phyloP scores from a whole-genome alignment of 2,329 filamentous ascomycete genomes.

The Fusarium scirpi region DNA sequence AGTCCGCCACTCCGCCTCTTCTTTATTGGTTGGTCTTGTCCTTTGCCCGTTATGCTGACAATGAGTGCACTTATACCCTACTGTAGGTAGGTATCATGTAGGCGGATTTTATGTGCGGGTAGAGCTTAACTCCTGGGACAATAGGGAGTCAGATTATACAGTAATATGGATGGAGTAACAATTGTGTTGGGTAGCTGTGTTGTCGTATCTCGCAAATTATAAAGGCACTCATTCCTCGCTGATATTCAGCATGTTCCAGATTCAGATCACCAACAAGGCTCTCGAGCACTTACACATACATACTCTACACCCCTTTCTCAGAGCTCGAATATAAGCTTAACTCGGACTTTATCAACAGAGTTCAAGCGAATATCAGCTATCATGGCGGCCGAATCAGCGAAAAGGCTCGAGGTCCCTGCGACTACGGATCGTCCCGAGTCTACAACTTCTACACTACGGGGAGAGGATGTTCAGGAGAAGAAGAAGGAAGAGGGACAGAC shows the following conservation, averaged over 20 bases:
- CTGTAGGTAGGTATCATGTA: slow-evolving; percentile 10
- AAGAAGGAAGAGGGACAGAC: slow-evolving; percentile 44
- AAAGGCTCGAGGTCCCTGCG: slow-evolving; percentile 43
- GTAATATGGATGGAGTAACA: slow-evolving; percentile 11
- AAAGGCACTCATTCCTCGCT: slow-evolving; percentile 35
- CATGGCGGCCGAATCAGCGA: slow-evolving; percentile 32
- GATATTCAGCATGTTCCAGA: slow-evolving; percentile 13
- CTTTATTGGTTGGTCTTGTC: slow-evolving; percentile 10
- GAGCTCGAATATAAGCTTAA: slow-evolving; percentile 29
- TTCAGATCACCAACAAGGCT: slow-evolving; percentile 18
- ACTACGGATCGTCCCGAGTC: slow-evolving; percentile 44
- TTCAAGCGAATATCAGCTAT: neutral
- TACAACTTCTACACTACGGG: slow-evolving; percentile 47
- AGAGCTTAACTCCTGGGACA: slow-evolving; percentile 37
- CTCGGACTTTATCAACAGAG: neutral
- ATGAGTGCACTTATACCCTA: slow-evolving; percentile 5
- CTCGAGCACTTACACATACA: slow-evolving; percentile 15
- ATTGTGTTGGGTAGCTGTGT: neutral
- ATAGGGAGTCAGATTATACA: slow-evolving; percentile 19
- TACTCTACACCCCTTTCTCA: neutral
- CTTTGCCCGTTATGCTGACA: slow-evolving; percentile 40
- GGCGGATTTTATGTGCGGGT: slow-evolving; percentile 40
- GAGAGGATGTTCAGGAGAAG: slow-evolving; percentile 48
- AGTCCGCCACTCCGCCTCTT: slow-evolving; percentile 40
- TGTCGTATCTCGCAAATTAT: slow-evolving; percentile 28